Evolutionary conservation across 176 grass and related monocot genomes (phyloP).

Genomic region (Musa schizocarpa): DNA sequence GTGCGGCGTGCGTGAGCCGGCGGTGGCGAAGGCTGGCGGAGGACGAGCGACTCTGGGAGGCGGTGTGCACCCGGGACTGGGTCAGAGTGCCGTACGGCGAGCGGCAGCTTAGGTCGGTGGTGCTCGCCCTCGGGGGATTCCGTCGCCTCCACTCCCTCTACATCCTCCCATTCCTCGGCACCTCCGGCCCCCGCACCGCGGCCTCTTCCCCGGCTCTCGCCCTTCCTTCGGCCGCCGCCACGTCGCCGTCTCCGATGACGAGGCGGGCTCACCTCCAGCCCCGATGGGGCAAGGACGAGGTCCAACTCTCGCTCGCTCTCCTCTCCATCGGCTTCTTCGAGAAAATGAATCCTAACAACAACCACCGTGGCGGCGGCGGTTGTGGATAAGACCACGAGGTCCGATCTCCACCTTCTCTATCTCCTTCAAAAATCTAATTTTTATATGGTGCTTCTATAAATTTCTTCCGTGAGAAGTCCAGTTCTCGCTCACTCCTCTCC

Average conservation of each 20-base stretch:
- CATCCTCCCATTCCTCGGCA: conserved; percentile 32
- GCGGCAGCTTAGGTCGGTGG: conserved; percentile 36
- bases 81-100: conserved; percentile 26
- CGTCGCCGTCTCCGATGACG: too few relatives aligned
- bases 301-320: background rate
- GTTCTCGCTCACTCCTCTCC: background rate
- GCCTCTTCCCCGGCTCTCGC: conserved; percentile 20
- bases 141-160: conserved; percentile 48
- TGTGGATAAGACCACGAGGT: too few relatives aligned
- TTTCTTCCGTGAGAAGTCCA: too few relatives aligned
- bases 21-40: conserved; percentile 47
- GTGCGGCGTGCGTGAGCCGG: conserved; percentile 52
- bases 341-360: conserved; percentile 28
- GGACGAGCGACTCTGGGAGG: conserved; percentile 77
- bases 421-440: too few relatives aligned
- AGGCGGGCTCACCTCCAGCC: too few relatives aligned
- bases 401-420: too few relatives aligned
- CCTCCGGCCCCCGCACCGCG: background rate
- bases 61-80: conserved; percentile 56
- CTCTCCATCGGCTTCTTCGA: conserved; percentile 48
- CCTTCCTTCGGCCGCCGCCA: conserved; percentile 1
- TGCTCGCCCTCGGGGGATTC: conserved; percentile 53
- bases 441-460: too few relatives aligned
- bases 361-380: background rate
- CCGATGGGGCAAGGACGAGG: too few relatives aligned